Evolutionary conservation across 345 rosid species (phyloP), one percentile per base, ranked within the genome.

Genomic region (Eucalyptus leucophloia): DNA sequence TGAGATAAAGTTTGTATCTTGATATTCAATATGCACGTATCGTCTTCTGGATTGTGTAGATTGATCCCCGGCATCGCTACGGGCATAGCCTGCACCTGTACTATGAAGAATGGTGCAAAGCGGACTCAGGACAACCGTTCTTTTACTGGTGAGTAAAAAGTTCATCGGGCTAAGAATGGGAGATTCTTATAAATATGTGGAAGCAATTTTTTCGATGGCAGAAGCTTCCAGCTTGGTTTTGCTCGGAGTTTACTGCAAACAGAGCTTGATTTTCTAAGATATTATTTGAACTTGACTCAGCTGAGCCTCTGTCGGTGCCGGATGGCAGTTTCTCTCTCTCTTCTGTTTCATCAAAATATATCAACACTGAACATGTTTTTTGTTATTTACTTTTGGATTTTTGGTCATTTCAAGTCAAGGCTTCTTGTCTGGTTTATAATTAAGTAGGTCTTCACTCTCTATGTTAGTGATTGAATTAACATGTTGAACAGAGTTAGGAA

Each of bases 31-130:
- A 37, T 11, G 83, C 47, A 40, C 3, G 47, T 77, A 12, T 86
- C 51, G 44, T 32, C 60, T 77, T 19, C 49, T 56, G 56, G 16
- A n/a, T 26, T 88, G 88, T 88, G 88, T 88, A 98, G 99, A 97
- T 96, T 91, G 99, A 98, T 92, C 98, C 99, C 30, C 96, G 98
- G 88, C 99, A 97, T 88, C 96, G 99, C 11, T 97, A 96, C 90
- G 99, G 99, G 86, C 99, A 95, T 93, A 92, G 91, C 89, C 91
- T 97, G 92, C 98, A 96, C 93, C 26, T 32, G n/a, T 98, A 98
- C 92, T 97, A 94, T 34, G 94, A 95, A 60, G 97, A 92, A 87
- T 98, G 99, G 99, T 94, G 95, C 88, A 93, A 91, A 91, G 89
- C 93, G 62, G 96, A 94, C 86, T 95, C 98, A 89, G 96, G 97